A percentile compares a stretch with the other conserved stretches of the same genome.
These are phyloP conservation scores for Byssoonygena ceratinophila DNA, from an alignment of 2,329 filamentous ascomycete species.

Conservation along the genomic window DNA sequence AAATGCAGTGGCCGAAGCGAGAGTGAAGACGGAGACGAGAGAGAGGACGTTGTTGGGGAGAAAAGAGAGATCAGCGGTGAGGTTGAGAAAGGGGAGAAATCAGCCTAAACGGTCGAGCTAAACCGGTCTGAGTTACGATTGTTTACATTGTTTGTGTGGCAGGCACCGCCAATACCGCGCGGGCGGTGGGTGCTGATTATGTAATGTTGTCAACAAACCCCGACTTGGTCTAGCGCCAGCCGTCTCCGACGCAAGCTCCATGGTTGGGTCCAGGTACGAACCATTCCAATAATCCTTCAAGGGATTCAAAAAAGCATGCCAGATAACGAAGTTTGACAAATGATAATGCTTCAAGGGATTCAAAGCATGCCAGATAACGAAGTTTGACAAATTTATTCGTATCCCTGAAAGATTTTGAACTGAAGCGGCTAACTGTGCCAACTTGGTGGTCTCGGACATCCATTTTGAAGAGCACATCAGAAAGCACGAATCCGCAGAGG, in stretches of 20 bases:
- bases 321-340: too few species aligned
- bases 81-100: conserved; percentile 9
- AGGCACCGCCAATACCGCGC: neutral
- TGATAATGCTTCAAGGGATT: too few species aligned
- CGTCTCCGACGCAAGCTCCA: neutral
- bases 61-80: conserved; percentile 13
- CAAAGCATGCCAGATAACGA: too few species aligned
- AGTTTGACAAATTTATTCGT: too few species aligned
- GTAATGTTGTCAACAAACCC: conserved; percentile 3
- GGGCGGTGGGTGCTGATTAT: neutral
- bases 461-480: too few species aligned
- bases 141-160: conserved; percentile 13
- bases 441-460: too few species aligned
- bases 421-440: too few species aligned
- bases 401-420: too few species aligned
- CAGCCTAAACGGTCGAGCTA: neutral
- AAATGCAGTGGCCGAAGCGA: neutral
- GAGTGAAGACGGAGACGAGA: neutral
- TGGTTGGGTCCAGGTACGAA: neutral
- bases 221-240: neutral
- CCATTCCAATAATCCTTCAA: neutral
- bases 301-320: too few species aligned
- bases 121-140: conserved; percentile 9
- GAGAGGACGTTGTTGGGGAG: conserved; percentile 14
- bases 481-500: too few species aligned